A percentile compares a stretch with the other conserved stretches of the same genome.
Conservation (phyloP, 2,329 filamentous ascomycete genomes). For the Arthrinium phaeospermum region DNA sequence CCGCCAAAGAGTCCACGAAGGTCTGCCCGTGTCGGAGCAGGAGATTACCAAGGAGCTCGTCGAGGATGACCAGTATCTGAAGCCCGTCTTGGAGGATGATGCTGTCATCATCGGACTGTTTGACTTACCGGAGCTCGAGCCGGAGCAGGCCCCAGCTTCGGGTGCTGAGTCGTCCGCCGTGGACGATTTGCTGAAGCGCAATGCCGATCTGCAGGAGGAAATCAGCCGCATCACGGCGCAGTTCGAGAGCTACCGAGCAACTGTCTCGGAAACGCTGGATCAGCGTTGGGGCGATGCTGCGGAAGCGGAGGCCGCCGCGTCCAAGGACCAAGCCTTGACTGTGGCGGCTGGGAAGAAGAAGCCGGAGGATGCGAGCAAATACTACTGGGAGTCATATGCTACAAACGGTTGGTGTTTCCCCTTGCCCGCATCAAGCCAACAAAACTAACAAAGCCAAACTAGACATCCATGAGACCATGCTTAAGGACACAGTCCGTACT, state of each 20-base stretch:
- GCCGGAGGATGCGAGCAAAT: constrained; percentile 47
- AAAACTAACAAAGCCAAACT: constrained; percentile 15
- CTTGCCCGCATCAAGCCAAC: not conserved
- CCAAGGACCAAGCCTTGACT: constrained; percentile 32
- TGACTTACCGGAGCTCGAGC: constrained; percentile 65
- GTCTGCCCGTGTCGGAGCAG: constrained; percentile 52
- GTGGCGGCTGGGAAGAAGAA: constrained; percentile 34
- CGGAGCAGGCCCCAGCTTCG: constrained; percentile 30
- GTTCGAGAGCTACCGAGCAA: constrained; percentile 68
- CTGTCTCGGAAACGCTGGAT: constrained; percentile 71
- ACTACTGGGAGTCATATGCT: constrained; percentile 68
- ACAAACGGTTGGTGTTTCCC: constrained; percentile 56
- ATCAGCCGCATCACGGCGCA: constrained; percentile 63
- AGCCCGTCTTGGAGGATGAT: constrained; percentile 87
- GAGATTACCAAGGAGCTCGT: constrained; percentile 68
- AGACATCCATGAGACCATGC: constrained; percentile 96
- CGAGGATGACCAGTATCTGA: constrained; percentile 79
- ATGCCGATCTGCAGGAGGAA: constrained; percentile 64
- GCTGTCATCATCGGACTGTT: constrained; percentile 87
- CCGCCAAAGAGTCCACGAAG: constrained; percentile 52
- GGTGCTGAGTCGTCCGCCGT: constrained; percentile 30
- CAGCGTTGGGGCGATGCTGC: constrained; percentile 65
- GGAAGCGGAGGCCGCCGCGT: constrained; percentile 46
- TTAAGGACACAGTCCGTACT: constrained; percentile 87
- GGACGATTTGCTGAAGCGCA: constrained; percentile 53